These are phyloP conservation scores for Sporisorium reilianum DNA, from an alignment of 1,284 basidiomycete species.

Conservation along the genomic window DNA sequence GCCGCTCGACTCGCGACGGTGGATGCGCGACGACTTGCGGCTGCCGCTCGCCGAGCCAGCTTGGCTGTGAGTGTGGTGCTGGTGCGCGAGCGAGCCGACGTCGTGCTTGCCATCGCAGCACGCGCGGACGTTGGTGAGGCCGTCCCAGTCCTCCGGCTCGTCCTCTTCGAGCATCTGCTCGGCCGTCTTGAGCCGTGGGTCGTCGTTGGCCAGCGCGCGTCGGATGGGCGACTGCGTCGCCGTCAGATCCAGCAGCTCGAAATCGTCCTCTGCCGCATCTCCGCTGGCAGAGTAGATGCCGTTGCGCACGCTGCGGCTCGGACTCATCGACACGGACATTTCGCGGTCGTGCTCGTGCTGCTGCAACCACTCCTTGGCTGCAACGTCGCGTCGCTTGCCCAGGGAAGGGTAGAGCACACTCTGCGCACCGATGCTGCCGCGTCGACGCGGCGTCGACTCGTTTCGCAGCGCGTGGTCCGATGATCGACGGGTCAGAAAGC, in stretches of 20 bases:
- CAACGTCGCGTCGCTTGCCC: constrained; percentile 85
- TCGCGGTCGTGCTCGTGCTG: constrained; percentile 55
- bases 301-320: constrained; percentile 29
- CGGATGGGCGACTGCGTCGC: constrained; percentile 45
- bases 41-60: constrained; percentile 14
- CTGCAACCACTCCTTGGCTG: constrained; percentile 84
- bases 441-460: constrained; percentile 78
- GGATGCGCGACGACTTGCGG: constrained; percentile 39
- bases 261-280: constrained; percentile 28
- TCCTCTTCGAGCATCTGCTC: constrained; percentile 74
- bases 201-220: constrained; percentile 37
- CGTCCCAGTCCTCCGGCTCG: constrained; percentile 87
- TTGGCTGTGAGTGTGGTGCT: constrained; percentile 15
- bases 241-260: constrained; percentile 45
- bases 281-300: constrained; percentile 33
- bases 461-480: constrained; percentile 65
- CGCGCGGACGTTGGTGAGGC: constrained; percentile 78
- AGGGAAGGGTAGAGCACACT: constrained; percentile 70
- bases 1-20: constrained; percentile 36
- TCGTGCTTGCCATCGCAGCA: constrained; percentile 92
- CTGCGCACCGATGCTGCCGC: constrained; percentile 75
- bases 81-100: constrained; percentile 69
- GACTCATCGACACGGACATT: constrained; percentile 40
- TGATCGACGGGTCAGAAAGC: constrained; percentile 60
- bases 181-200: constrained; percentile 59